Base-by-base conservation (phyloP, 2,329 filamentous ascomycete species). In the Aureobasidium sp. region DNA sequence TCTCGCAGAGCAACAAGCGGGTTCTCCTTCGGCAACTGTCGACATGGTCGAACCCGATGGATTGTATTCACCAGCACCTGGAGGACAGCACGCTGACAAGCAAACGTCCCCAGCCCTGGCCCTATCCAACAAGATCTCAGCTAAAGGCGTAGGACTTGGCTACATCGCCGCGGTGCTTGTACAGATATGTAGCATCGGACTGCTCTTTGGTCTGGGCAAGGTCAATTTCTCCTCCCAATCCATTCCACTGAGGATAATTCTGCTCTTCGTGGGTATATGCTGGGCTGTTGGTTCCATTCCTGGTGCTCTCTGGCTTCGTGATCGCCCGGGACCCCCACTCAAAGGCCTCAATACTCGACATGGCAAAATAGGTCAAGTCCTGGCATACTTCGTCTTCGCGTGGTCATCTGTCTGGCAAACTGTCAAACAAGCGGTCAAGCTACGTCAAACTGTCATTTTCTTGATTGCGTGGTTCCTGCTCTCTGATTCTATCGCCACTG, bases 401-500 rank as follows among this genome's bases (percentile, higher is more conserved):
- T 95, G 93, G 87, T 84, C 82, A 48, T 90, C 90, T 1, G 82
- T 97, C 5, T 94, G 87, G 71, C 84, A 84, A 61, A 97, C 92
- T 0, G 76, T 92, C 2, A 82, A 84, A 67, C 81, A 89, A 40
- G 91, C 91, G 1, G 76, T 85, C 17, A 81, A 82, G 15, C 79
- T 92, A 2, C 74, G 83, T 5, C 89, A 93, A 68, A 86, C 89
- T n/a, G 77, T 87, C 50, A 76, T 91, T 5, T 93, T 92, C 70
- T 81, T 97, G 11, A 81, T 82, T 3, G 89, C 89, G 6, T 97
- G 93, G 93, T 96, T 97, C 70, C 81, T 97, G 15, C 81, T 97
- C 2, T 96, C 90, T 2, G 93, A 97, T 70, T 90, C 90, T 27
- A 89, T 97, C 64, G 93, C 93, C 2, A 97, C 93, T 0, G 91